Base-by-base conservation (phyloP, 2,329 filamentous ascomycete genomes). In the Coniochaeta sp. region DNA sequence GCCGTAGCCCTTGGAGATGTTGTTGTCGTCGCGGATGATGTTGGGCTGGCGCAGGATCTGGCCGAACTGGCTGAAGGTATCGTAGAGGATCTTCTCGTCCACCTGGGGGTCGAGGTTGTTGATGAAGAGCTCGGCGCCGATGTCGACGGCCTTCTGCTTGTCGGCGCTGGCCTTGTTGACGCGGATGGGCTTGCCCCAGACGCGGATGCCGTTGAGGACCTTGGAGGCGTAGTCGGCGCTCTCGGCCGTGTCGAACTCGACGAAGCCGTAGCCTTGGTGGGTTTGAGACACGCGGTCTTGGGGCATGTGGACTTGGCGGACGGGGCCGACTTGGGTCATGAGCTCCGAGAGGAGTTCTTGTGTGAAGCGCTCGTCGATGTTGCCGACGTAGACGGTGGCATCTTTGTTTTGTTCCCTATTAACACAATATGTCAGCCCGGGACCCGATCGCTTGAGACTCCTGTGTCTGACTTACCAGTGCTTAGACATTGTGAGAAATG, bases 211-310 rank as follows among this genome's bases (percentile, higher is more conserved):
- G 77, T 98, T 98, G 89, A 98, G 96, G 67, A 97, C 91, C 71
- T 93, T 89, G 67, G 92, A 90, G 24, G 95, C 93, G 78, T 99
- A 99, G 73, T 98, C 95, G 68, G 95, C 95, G 74, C 97, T 95
- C 70, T 92, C 88, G 72, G 96, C 92, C 67, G 89, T 93, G 71
- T 92, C 93, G 75, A 97, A 99, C 76, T 99, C 95, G 75, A 99
- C 95, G 76, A 99, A 99, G 69, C 95, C 95, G 80, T 97, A 99
- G 68, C 95, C 95, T 77, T 98, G 95, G 75, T 99, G 95, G 61
- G 88, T 89, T 72, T 97, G 92, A 55, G 95, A 97, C 67, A 99
- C 95, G 74, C 95, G 91, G 76, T 99, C 95, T 81, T 97, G 96
- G 60, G 95, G 95, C 72, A 99, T 87, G 77, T 99, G 95, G 64